Evolutionary conservation across 2,329 filamentous ascomycete genomes (phyloP), one percentile per base, ranked within the genome.

Genomic region (Cladophialophora bantiana): DNA sequence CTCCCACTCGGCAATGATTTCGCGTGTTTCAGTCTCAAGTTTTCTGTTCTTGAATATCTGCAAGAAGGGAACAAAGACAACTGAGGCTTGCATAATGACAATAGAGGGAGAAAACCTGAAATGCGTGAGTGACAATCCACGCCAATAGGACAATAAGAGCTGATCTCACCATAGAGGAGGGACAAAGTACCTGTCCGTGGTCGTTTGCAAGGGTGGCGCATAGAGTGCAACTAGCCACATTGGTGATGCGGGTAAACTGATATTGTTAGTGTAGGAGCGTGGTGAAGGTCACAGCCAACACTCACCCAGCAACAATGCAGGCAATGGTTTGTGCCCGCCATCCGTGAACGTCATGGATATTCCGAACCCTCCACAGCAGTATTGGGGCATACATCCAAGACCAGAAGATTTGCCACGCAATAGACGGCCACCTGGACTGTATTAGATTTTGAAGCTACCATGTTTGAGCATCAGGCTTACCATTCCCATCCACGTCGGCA

Each of bases 321-420:
- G 82, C 74, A 48, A 87, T 85, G 36, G 88, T 90, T 74, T 90
- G 88, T 5, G 84, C 73, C 10, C 88, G 82, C 89, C 89, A 91
- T 64, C 88, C 85, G 72, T 90, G 86, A 6, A 87, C 88, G 73
- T 91, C 89, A 35, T 82, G 82, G 70, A 91, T 86, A 26, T 82
- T 78, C 7, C 88, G 83, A 42, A 88, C 84, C 70, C 85, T 83
- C 83, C 85, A 90, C 3, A 90, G 82, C 68, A 89, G 81, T 72
- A 84, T 80, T 20, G 88, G 87, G 2, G 88, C 87, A 66, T 87
- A 83, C 53, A 88, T 74, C 83, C 85, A 89, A 13, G 86, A 83
- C 87, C 87, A 90, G 64, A 87, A 77, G 59, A 88, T 81, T 70
- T 89, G 88, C 87, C 87, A 90, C 60, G 88, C 80, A 53, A 88